Evolutionary conservation across 2,329 filamentous ascomycete genomes (phyloP).

Genomic region (Colletotrichum cereale): DNA sequence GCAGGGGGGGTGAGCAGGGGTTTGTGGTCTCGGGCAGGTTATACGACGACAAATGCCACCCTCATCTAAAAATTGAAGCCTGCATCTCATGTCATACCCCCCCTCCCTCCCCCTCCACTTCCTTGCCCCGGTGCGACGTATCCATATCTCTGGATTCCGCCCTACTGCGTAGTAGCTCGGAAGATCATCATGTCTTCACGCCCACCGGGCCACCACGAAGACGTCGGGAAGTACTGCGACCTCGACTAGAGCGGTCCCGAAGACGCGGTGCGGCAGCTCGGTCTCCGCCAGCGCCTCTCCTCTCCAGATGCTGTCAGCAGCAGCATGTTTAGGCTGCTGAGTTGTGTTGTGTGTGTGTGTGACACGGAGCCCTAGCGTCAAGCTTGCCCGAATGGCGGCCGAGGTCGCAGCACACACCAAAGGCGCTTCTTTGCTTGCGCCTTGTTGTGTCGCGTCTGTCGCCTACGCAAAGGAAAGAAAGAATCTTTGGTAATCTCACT

Average conservation of each 20-base stretch:
- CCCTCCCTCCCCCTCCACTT: background rate
- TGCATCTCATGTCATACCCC: background rate
- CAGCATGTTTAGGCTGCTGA: background rate
- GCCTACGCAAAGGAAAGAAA: background rate
- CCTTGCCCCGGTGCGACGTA: background rate
- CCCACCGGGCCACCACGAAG: background rate
- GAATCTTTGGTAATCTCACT: constrained; percentile 9
- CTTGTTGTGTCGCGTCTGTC: constrained; percentile 30
- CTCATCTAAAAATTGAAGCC: constrained; percentile 5
- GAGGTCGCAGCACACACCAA: background rate
- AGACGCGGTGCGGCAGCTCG: background rate
- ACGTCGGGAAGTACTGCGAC: background rate
- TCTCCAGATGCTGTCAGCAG: background rate
- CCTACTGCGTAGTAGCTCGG: too few species aligned
- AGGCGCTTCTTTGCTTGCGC: constrained; percentile 23
- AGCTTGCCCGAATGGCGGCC: constrained; percentile 1
- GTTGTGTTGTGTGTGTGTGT: too few species aligned
- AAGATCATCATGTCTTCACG: background rate
- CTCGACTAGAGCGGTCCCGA: background rate
- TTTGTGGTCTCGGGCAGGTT: background rate
- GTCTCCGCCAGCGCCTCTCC: background rate
- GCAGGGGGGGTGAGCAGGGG: background rate
- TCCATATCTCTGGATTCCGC: background rate
- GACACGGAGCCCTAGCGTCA: constrained; percentile 28
- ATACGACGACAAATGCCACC: background rate